Evolutionary conservation across 139 green algal species (phyloP), one percentile per base, ranked within the genome.

Genomic region (Tetratostichococcus sp.): DNA sequence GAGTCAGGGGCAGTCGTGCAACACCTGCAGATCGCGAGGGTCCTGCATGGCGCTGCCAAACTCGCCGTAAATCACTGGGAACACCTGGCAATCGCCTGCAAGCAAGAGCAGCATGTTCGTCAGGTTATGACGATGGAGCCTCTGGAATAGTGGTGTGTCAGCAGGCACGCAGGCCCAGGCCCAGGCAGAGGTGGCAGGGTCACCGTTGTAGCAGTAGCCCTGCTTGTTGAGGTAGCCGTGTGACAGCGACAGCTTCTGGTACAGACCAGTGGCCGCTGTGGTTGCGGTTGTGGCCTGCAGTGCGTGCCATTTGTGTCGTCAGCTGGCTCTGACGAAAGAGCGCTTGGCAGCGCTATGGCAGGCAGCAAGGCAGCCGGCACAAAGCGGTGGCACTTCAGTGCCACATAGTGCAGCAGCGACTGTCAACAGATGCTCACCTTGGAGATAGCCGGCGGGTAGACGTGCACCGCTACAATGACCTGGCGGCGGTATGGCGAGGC

Each of bases 61-160:
- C 76, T 89, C 84, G 4, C 80, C 84, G 14, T 83, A 67, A 19
- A 78, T 67, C 2, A 86, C 72, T 1, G 84, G 81, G 76, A 89
- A 89, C 3, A 65, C 16, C 50, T 82, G 77, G 67, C 71, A 78
- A 28, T 71, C 58, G 69, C 73, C 78, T 23, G 43, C 50, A 26
- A 65, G 0, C 30, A 28, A 69, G 11, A 66, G 33, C 42, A 62
- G 26, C 1, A 23, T 70, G 72, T 71, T 77, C n/a, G n/a, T n/a
- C n/a, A n/a, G n/a, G n/a, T n/a, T n/a, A n/a, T n/a, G n/a, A n/a
- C n/a, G n/a, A n/a, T n/a, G n/a, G n/a, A n/a, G n/a, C n/a, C n/a
- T n/a, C n/a, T n/a, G n/a, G n/a, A n/a, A n/a, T n/a, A n/a, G n/a
- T n/a, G n/a, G n/a, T n/a, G n/a, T n/a, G n/a, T n/a, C n/a, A n/a